Conservation (phyloP, 2,329 filamentous ascomycete genomes). For the Aspergillus fructus region DNA sequence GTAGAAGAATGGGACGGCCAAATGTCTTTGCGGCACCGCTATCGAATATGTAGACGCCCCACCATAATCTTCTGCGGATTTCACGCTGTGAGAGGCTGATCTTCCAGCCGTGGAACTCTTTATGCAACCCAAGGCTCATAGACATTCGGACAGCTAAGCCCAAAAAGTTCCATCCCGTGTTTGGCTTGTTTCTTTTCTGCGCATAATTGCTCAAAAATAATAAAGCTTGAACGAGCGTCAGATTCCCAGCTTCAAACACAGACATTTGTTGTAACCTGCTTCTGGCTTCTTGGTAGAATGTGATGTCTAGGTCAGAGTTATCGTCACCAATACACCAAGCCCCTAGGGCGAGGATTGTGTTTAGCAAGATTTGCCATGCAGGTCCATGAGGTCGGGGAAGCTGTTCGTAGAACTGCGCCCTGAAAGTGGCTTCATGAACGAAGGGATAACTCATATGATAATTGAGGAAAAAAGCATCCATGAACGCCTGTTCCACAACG, state of each 20-base stretch:
- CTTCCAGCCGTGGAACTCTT: slow-evolving; percentile 50
- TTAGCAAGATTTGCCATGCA: slow-evolving; percentile 48
- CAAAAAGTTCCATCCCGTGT: slow-evolving; percentile 51
- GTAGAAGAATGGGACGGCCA: slow-evolving; percentile 48
- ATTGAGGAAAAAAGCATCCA: slow-evolving; percentile 48
- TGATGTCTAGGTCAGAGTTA: slow-evolving; percentile 45
- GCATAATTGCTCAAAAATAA: slow-evolving; percentile 50
- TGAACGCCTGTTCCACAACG: slow-evolving; percentile 41
- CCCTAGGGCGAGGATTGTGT: slow-evolving; percentile 47
- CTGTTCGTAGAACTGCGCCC: slow-evolving; percentile 47
- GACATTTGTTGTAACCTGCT: slow-evolving; percentile 45
- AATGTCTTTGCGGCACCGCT: slow-evolving; percentile 53
- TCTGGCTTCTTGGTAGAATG: slow-evolving; percentile 49
- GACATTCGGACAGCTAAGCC: slow-evolving; percentile 52
- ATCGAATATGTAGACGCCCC: slow-evolving; percentile 48
- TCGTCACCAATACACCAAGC: slow-evolving; percentile 45
- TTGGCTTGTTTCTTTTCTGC: slow-evolving; percentile 53
- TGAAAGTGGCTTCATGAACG: slow-evolving; percentile 49
- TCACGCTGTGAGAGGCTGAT: slow-evolving; percentile 45
- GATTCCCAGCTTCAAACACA: slow-evolving; percentile 50
- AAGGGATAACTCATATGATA: slow-evolving; percentile 51
- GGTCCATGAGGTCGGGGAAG: slow-evolving; percentile 43
- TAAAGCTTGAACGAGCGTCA: slow-evolving; percentile 50
- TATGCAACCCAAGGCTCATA: slow-evolving; percentile 52
- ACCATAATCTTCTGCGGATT: slow-evolving; percentile 43